These are phyloP conservation scores for Amaranthus hypochondriacus DNA, from an alignment of 148 eudicot species.

Conservation along the genomic window DNA sequence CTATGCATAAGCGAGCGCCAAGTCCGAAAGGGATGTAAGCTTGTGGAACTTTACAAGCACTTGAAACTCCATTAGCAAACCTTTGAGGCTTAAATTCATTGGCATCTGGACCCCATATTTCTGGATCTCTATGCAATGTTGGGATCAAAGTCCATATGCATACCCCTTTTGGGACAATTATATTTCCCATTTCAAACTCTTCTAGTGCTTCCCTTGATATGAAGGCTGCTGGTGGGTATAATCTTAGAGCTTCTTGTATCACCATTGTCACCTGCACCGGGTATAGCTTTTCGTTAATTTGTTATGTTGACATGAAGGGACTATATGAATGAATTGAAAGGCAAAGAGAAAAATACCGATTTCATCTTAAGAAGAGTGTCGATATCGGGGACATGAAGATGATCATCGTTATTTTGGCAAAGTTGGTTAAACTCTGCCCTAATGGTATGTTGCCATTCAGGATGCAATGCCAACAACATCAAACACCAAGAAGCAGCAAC, in stretches of 20 bases:
- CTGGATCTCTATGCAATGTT: slow-evolving; percentile 64
- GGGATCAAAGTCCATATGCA: slow-evolving; percentile 84
- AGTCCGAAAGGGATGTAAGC: slow-evolving; percentile 74
- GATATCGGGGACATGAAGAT: slow-evolving; percentile 26
- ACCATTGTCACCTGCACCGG: slow-evolving; percentile 65
- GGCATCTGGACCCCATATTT: slow-evolving; percentile 67
- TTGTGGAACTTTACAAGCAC: slow-evolving; percentile 70
- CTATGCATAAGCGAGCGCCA: slow-evolving; percentile 69
- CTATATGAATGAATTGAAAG: not conserved
- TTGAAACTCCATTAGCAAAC: slow-evolving; percentile 57
- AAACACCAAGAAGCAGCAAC: slow-evolving; percentile 85
- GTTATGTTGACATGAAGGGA: too few relatives aligned
- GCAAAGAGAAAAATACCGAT: slow-evolving; percentile 36
- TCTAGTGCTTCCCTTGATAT: slow-evolving; percentile 80
- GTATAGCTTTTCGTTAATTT: too few relatives aligned
- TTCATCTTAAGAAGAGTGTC: slow-evolving; percentile 63
- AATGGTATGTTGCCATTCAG: slow-evolving; percentile 68
- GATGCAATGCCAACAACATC: slow-evolving; percentile 66
- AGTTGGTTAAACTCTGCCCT: slow-evolving; percentile 43
- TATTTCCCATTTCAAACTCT: slow-evolving; percentile 50
- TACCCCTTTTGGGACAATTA: slow-evolving; percentile 72
- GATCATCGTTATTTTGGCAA: slow-evolving; percentile 21
- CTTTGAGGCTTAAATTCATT: slow-evolving; percentile 68
- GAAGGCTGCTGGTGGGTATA: slow-evolving; percentile 84
- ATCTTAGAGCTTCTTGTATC: slow-evolving; percentile 69